Base-by-base conservation (phyloP, 805 yeast species). In the Wickerhamiella vanderwaltii region DNA sequence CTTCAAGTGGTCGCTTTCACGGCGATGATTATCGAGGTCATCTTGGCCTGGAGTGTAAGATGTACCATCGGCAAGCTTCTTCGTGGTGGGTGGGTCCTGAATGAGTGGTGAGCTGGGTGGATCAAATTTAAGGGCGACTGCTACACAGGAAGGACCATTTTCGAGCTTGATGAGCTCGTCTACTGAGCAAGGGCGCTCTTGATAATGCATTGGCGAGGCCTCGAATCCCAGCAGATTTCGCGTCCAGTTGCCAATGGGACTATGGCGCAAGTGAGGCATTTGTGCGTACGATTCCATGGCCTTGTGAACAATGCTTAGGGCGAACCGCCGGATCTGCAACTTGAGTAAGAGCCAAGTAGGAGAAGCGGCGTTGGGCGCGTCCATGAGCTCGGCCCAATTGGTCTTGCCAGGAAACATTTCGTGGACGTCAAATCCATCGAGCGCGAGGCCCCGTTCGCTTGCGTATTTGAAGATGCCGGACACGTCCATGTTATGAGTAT, bases 11-110 rank as follows among this genome's bases (percentile, higher is more conserved):
- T 35, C 41, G 9, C 6, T 1, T 1, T 9, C 16, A 3, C 35
- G 32, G 29, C 22, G 12, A 11, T 32, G 35, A 33, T n/a, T 34
- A 15, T 37, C 26, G 4, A 30, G n/a, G 11, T 31, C 39, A 9
- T 18, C 39, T 7, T 12, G 13, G 11, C 34, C 28, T 3, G 45
- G 45, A 6, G 9, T 16, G 12, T 12, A 5, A 2, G 32, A 13
- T 26, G 29, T 30, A 11, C 45, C 45, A 9, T 25, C 25, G 30
- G 45, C 45, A 22, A 43, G 37, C 34, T 31, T 24, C 20, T 20
- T n/a, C 20, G 22, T 24, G 2, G 23, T 29, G 17, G 41, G 44
- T 16, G 22, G 30, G 13, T 35, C 39, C 12, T 25, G 24, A 4
- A 29, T 15, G 6, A 3, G n/a, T 11, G 39, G 44, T 31, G 12